These are phyloP conservation scores for Xylaria sp. DNA, from an alignment of 2,329 filamentous ascomycete genomes.

Conservation along the genomic window DNA sequence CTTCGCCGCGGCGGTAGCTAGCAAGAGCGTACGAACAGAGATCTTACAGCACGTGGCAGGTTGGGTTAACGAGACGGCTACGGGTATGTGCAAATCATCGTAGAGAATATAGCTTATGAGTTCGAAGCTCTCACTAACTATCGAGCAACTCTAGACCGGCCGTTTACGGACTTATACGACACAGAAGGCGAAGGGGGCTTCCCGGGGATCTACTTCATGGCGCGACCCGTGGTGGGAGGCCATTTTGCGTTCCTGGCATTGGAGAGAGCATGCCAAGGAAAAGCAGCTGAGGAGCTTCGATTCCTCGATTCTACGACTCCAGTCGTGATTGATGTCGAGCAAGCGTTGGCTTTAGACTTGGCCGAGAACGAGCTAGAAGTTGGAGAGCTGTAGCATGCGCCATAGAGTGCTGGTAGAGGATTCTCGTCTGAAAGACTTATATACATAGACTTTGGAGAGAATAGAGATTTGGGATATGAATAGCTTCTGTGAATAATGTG, in stretches of 20 bases:
- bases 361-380: conserved; percentile 38
- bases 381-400: conserved; percentile 44
- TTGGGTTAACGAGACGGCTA: conserved; percentile 87
- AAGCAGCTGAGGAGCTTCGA: conserved; percentile 66
- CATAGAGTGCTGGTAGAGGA: not conserved
- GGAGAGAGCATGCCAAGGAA: conserved; percentile 79
- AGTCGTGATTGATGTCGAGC: conserved; percentile 50
- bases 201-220: conserved; percentile 80
- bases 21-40: conserved; percentile 71
- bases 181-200: conserved; percentile 82
- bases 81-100: conserved; percentile 54
- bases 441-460: not conserved
- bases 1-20: conserved; percentile 83
- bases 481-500: no score
- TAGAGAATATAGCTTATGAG: not conserved
- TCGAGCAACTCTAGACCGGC: conserved; percentile 62
- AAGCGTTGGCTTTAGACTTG: conserved; percentile 46
- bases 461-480: not conserved
- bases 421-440: not conserved
- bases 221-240: conserved; percentile 83
- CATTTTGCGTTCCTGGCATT: conserved; percentile 89
- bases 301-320: conserved; percentile 57
- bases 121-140: conserved; percentile 21
- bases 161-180: conserved; percentile 84
- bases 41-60: conserved; percentile 78